These are phyloP conservation scores for Aspergillus oerlinghausenensis DNA, from an alignment of 2,329 filamentous ascomycete species.

Conservation along the genomic window DNA sequence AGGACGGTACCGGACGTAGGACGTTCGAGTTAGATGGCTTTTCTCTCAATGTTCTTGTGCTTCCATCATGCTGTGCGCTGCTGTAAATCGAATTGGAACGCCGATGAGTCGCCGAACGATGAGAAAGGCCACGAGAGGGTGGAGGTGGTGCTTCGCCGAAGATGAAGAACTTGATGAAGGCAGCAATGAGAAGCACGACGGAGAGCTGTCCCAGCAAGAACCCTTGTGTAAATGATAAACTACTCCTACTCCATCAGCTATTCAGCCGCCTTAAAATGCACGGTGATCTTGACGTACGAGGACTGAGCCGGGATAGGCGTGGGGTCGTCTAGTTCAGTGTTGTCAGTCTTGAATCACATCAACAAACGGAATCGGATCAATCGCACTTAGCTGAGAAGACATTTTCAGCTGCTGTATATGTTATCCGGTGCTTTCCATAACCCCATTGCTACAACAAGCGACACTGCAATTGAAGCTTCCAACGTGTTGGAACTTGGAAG, in stretches of 20 bases:
- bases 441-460: slow-evolving; percentile 18
- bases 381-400: slow-evolving; percentile 29
- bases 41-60: slow-evolving; percentile 41
- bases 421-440: slow-evolving; percentile 15
- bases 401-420: slow-evolving; percentile 25
- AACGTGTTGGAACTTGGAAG: neutral
- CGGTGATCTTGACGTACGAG: slow-evolving; percentile 31
- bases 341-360: slow-evolving; percentile 11
- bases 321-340: slow-evolving; percentile 22
- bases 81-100: slow-evolving; percentile 62
- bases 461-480: neutral
- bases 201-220: slow-evolving; percentile 91
- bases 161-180: slow-evolving; percentile 99
- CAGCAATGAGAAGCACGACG: slow-evolving; percentile 82
- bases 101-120: slow-evolving; percentile 73
- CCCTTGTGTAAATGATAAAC: slow-evolving; percentile 87
- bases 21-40: slow-evolving; percentile 61
- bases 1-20: slow-evolving; percentile 64
- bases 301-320: slow-evolving; percentile 33
- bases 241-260: slow-evolving; percentile 31
- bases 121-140: slow-evolving; percentile 70
- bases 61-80: slow-evolving; percentile 36
- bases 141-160: slow-evolving; percentile 88
- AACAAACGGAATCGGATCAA: neutral
- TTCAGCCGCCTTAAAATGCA: neutral